Evolutionary conservation across 306 rosid species (phyloP), one percentile per base, ranked within the genome.

Genomic region (Mimosa bimucronata): DNA sequence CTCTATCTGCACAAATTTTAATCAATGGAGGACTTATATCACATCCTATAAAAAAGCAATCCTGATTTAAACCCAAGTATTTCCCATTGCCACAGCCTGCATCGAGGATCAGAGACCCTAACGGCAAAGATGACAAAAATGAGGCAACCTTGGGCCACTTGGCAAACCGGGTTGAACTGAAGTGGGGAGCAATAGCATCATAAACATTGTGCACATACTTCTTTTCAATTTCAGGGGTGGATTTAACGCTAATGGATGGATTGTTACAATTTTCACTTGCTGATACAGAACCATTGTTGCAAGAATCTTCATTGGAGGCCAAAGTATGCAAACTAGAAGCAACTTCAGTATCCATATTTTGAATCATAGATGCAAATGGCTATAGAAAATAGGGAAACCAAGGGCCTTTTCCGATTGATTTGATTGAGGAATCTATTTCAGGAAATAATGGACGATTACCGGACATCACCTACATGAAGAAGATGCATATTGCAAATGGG

Each of bases 1-100:
- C 98, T 82, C 97, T 88, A 80, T 90, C 99, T 0, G 84, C 83
- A 45, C 94, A 93, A 7, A 95, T 93, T 81, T 93, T 93, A 74
- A 90, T 88, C 75, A 95, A 91, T 28, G 97, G 83, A 79, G 85
- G 76, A 64, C 99, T 93, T 79, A 93, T 90, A 84, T 95, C 99
- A 81, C 97, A 95, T 70, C 97, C 98, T 66, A 91, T 82, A 76
- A 88, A 93, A 76, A 78, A 88, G 75, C 97, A 95, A 77, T 86
- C 86, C 28, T 75, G 82, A 83, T 87, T 88, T 40, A 86, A 85
- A 40, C 94, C 97, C 71, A 89, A 75, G 85, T 95, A 95, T 81
- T 93, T 95, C 60, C 98, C 98, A 83, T 93, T 93, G 52, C 99
- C 98, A 77, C 99, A 96, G 42, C 99, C 98, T 0, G 97, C 98